Evolutionary conservation across 805 yeast species (phyloP).

Genomic region (Lipomyces chichibuensis): DNA sequence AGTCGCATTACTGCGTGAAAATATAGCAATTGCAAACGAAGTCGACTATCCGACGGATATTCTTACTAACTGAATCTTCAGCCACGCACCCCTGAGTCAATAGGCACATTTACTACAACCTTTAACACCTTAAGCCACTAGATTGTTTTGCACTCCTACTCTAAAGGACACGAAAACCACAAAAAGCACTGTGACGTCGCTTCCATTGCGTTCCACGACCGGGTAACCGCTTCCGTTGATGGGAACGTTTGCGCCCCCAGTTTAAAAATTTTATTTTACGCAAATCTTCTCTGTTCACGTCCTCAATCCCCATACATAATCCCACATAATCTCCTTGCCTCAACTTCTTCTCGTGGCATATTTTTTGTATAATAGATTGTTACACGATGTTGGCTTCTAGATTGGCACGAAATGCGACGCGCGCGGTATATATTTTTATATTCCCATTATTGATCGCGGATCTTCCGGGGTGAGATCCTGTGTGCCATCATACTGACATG

Average conservation of each 20-base stretch:
- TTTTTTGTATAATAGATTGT: not conserved
- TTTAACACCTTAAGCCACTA: not conserved
- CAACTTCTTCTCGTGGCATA: constrained; percentile 2
- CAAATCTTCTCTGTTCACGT: constrained; percentile 1
- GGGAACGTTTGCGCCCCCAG: not conserved
- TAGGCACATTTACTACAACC: not conserved
- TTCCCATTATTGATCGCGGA: not conserved
- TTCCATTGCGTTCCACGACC: constrained; percentile 32
- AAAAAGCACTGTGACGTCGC: constrained; percentile 18
- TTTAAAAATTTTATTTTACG: constrained; percentile 3
- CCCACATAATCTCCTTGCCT: constrained; percentile 15
- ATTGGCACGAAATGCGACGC: constrained; percentile 46
- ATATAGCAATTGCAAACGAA: too few species aligned
- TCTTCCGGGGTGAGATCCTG: not conserved
- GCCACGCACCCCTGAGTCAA: not conserved
- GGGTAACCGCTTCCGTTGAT: constrained; percentile 16
- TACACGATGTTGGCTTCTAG: constrained; percentile 47
- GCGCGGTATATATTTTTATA: constrained; percentile 36
- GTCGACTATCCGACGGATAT: too few species aligned
- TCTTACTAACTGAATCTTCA: too few species aligned
- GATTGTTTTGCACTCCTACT: not conserved
- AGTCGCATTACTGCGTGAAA: too few species aligned
- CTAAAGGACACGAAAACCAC: not conserved
- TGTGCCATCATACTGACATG: not conserved
- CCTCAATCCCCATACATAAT: not conserved